Evolutionary conservation across 2,329 filamentous ascomycete genomes (phyloP), one percentile per base, ranked within the genome.

Genomic region (Trichophyton schoenleinii): DNA sequence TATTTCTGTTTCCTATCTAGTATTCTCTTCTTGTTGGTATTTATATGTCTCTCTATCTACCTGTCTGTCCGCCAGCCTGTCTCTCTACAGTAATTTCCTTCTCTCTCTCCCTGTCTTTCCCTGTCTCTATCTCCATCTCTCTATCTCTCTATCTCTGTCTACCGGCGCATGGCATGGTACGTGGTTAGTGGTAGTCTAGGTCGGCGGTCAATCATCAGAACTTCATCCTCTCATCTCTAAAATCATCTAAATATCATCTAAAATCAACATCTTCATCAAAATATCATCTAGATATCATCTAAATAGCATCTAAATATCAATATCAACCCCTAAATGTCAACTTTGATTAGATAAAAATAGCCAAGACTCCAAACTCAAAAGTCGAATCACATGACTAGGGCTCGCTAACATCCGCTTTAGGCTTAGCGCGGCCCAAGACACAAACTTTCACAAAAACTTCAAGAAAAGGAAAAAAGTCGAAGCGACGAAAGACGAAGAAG

Each of bases 391-490:
- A 25, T 53, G 49, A 58, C 38, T 64, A 64, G 60, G 60, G 63
- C 63, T 64, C 63, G 63, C 63, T 64, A 64, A 64, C 60, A 25
- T 60, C 63, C 63, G 52, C 48, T 62, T 60, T 34, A n/a, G 58
- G 60, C 18, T n/a, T 57, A 62, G 61, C 58, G 34, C 49, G 2
- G 25, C 6, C 15, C 22, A 25, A 53, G 15, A n/a, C 28, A 34
- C 31, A 49, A 25, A 60, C 41, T 44, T 44, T 44, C 34, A 60
- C 60, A 49, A 60, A 60, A 59, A 57, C 48, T 13, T 38, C 38
- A 41, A 60, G 15, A 44, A 44, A 44, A 44, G 38, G 15, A 42
- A 42, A 42, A 42, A 42, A 42, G 38, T 42, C 58, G 57, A 52
- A 57, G 22, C 28, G 28, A 31, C 28, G 8, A 34, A 34, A 34